Conservation (phyloP, 805 yeast genomes). For the Hyphopichia homilentoma region DNA sequence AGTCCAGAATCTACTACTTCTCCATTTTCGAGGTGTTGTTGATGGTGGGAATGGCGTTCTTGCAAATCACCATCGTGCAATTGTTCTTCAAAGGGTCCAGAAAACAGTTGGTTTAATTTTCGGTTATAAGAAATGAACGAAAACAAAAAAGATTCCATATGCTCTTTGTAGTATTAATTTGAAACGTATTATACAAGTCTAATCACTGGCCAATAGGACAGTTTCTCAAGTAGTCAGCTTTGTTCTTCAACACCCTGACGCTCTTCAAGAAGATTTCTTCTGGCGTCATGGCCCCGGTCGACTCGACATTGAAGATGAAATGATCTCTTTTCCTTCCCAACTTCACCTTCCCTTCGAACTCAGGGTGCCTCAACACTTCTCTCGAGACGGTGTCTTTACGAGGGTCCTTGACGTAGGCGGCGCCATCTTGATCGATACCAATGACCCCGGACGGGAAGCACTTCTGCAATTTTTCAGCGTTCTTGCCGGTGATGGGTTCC, state of each 20-base stretch:
- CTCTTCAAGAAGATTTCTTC: conserved; percentile 93
- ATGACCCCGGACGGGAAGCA: conserved; percentile 95
- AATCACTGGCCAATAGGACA: conserved; percentile 71
- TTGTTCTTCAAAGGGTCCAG: conserved; percentile 69
- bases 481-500: conserved; percentile 69
- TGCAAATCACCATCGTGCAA: conserved; percentile 67
- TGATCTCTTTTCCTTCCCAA: conserved; percentile 90
- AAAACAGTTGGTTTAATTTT: conserved; percentile 57
- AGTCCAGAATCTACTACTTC: conserved; percentile 72
- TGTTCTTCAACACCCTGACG: conserved; percentile 78
- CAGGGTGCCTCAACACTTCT: conserved; percentile 91
- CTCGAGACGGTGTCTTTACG: conserved; percentile 96
- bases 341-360: conserved; percentile 83
- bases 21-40: conserved; percentile 66
- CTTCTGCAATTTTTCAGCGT: conserved; percentile 74
- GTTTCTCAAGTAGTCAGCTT: conserved; percentile 73
- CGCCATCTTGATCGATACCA: conserved; percentile 60
- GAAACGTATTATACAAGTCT: too few species aligned
- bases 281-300: conserved; percentile 95
- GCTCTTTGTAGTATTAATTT: too few species aligned
- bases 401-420: conserved; percentile 82
- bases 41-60: conserved; percentile 70
- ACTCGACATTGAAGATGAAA: conserved; percentile 90
- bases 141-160: too few species aligned
- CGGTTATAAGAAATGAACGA: not conserved